Conservation (phyloP, 1,139 yeast genomes). For the Hansenula lynferdii region DNA sequence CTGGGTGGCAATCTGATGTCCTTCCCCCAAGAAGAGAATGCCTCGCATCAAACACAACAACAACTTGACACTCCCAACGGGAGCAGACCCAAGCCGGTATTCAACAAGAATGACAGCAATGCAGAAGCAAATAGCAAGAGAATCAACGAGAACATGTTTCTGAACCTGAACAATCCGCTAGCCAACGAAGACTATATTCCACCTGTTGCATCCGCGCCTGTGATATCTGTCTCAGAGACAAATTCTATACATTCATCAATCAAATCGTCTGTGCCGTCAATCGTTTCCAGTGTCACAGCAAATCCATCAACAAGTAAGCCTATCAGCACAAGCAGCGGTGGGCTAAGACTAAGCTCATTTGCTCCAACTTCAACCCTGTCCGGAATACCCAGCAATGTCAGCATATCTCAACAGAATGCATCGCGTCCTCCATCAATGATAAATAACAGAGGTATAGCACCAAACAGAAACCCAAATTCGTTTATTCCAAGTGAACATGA, state of each 20-base stretch:
- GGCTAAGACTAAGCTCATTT: slow-evolving; percentile 16
- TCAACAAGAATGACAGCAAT: background rate
- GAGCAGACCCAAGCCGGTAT: background rate
- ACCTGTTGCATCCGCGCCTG: background rate
- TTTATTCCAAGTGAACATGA: background rate
- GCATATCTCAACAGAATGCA: slow-evolving; percentile 10
- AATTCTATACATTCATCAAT: slow-evolving; percentile 5
- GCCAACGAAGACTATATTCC: too few relatives aligned
- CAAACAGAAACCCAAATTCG: slow-evolving; percentile 9
- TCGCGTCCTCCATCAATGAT: slow-evolving; percentile 18
- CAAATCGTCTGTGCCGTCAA: slow-evolving; percentile 3
- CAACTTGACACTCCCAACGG: too few relatives aligned
- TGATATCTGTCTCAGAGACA: slow-evolving; percentile 3
- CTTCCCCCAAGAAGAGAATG: background rate
- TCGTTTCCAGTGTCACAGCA: background rate
- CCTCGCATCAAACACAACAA: background rate
- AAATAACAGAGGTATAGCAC: slow-evolving; percentile 9
- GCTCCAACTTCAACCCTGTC: slow-evolving; percentile 16
- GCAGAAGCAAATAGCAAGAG: background rate
- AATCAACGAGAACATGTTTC: slow-evolving; percentile 1
- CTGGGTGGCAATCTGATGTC: background rate
- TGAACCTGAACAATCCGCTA: slow-evolving; percentile 3
- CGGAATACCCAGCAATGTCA: slow-evolving; percentile 14
- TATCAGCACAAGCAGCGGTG: slow-evolving; percentile 16
- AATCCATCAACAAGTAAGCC: slow-evolving; percentile 4